Base-by-base conservation (phyloP, 345 rosid species). In the Dovyalis caffra region DNA sequence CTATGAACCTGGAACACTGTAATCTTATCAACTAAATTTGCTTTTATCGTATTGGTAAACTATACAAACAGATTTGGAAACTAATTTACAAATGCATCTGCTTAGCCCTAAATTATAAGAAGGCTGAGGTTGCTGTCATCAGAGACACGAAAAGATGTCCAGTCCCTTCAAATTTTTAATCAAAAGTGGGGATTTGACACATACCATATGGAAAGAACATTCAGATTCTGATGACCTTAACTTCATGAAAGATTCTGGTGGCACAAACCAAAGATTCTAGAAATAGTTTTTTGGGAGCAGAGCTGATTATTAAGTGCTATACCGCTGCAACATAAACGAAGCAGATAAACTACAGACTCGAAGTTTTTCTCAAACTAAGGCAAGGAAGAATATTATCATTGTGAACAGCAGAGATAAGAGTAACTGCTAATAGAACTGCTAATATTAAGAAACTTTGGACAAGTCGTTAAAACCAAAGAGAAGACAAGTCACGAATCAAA, bases 1-100 rank as follows among this genome's bases (percentile, higher is more conserved):
- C 79, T 38, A 67, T 65, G 28, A 74, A 60, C 68, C 72, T 2
- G 14, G 29, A 40, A 74, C 60, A n/a, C 34, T 10, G 25, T 33
- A 49, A 51, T 76, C 49, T 32, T 1, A 9, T 61, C 1, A 33
- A 40, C 56, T 45, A 45, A 45, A 45, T 45, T 45, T 15, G 18
- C 20, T 45, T 45, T 40, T 45, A 45, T 45, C 20, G 5, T 45
- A 45, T 12, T 15, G 51, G 51, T 45, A 45, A 15, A 45, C 51
- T 43, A 43, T 3, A 43, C 4, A 43, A 14, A 14, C 14, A 14
- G 5, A 4, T 15, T 15, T 15, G 23, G 8, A 35, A 35, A 35
- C 38, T 35, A 7, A 35, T 35, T 35, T 35, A 35, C 8, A 35
- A 8, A 35, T 35, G 38, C 38, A 35, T 35, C 38, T 7, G 38